Evolutionary conservation across 192 early-diverging fungal species (phyloP), one percentile per base, ranked within the genome.

Genomic region (Backusella tuberculispora): DNA sequence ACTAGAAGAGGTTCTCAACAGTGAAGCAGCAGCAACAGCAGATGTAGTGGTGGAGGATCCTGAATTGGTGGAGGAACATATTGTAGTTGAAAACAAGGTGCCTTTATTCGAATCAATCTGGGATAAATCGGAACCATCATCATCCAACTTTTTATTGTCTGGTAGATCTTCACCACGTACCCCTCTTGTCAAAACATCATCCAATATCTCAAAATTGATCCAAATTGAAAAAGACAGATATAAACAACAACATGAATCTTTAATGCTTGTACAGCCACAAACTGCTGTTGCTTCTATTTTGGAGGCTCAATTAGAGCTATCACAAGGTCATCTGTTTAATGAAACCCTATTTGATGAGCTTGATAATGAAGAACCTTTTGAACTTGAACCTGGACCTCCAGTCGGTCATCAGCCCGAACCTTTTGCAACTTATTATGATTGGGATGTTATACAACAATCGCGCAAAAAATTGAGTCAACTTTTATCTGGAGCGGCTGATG

Each of bases 261-360:
- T 68, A 2, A 13, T 37, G 29, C 29, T 78, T 15, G 24, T 26
- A 7, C 45, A 72, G 63, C 71, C 76, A 12, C 41, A 48, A 19
- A 60, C 63, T 2, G 66, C 76, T n/a, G 26, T 50, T 17, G 76
- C 69, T 1, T 67, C 76, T 8, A 19, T 67, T 0, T 26, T 78
- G 10, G 76, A 78, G 6, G 71, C 66, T 13, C 48, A 78, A 46
- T 38, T 78, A 4, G 76, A 78, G 26, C 13, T 78, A 37, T 78
- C 76, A 2, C 72, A 73, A 14, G 65, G 76, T n/a, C 10, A 14
- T 14, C 38, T 73, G 0, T 53, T 53, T 19, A 42, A 78, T 19
- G 45, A 66, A 34, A 53, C n/a, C 6, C 13, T 66, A 10, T n/a
- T 19, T n/a, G 29, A 40, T 34, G 12, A 34, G 14, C 9, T 2